Evolutionary conservation across 805 yeast species (phyloP).

Genomic region (Candida silvatica): DNA sequence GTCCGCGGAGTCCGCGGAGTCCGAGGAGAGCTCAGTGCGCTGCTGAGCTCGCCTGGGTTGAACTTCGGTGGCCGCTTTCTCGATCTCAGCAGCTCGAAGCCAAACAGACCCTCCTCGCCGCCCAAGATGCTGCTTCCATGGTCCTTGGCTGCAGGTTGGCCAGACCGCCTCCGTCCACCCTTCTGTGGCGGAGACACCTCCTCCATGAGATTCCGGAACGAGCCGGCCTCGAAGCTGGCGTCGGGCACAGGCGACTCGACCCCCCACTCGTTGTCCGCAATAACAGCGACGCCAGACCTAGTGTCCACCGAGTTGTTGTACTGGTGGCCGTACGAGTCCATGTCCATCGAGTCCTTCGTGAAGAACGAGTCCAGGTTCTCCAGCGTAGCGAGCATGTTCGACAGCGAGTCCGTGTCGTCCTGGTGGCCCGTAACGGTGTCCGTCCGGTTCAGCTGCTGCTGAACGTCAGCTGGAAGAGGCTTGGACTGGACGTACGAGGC

Average conservation of each 20-base stretch:
- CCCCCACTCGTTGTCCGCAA: slow-evolving; percentile 13
- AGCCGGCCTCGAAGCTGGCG: too few species aligned
- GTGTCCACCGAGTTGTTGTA: slow-evolving; percentile 59
- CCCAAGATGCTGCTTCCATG: slow-evolving; percentile 6
- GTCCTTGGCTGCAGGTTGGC: not conserved
- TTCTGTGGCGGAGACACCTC: slow-evolving; percentile 11
- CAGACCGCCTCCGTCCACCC: not conserved
- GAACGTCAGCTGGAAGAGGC: slow-evolving; percentile 19
- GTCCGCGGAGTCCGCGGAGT: slow-evolving; percentile 13
- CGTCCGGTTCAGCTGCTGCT: slow-evolving; percentile 13
- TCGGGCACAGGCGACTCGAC: slow-evolving; percentile 7
- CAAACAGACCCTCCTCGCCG: slow-evolving; percentile 32
- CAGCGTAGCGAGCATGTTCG: slow-evolving; percentile 88
- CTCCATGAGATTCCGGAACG: slow-evolving; percentile 45
- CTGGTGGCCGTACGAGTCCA: slow-evolving; percentile 27
- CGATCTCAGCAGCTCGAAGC: slow-evolving; percentile 32
- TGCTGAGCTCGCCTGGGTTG: too few species aligned
- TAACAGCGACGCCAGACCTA: slow-evolving; percentile 34
- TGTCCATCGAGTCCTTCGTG: slow-evolving; percentile 44
- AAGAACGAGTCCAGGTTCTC: slow-evolving; percentile 87
- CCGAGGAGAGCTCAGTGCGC: slow-evolving; percentile 20
- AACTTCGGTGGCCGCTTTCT: too few species aligned
- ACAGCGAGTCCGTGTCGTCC: slow-evolving; percentile 64
- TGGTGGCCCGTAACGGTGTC: slow-evolving; percentile 26
- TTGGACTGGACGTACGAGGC: slow-evolving; percentile 26